Evolutionary conservation across 768 basidiomycete genomes (phyloP).

Genomic region (Heimioporus sp.): DNA sequence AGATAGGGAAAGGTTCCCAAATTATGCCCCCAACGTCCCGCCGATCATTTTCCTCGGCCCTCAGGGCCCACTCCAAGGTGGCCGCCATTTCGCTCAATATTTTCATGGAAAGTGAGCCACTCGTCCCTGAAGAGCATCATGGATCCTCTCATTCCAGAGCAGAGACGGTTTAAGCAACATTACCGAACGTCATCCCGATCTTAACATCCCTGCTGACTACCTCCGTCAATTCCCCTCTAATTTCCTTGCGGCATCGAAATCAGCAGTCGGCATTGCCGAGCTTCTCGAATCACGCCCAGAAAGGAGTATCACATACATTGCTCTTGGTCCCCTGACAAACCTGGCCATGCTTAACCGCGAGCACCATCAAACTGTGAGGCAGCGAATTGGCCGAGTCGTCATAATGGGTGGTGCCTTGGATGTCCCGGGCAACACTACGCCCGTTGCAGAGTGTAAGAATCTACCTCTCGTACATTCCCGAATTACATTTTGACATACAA

Average conservation of each 20-base stretch:
- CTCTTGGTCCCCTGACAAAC: conserved; percentile 77
- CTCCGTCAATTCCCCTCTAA: conserved; percentile 36
- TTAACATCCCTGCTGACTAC: conserved; percentile 33
- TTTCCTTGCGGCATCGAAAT: conserved; percentile 43
- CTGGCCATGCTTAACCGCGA: conserved; percentile 63
- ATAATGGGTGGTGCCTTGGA: conserved; percentile 95
- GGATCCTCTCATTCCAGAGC: conserved; percentile 1
- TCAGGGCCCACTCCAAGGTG: conserved; percentile 65
- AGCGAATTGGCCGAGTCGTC: conserved; percentile 69
- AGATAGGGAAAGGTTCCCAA: conserved; percentile 56
- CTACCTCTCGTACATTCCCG: not conserved
- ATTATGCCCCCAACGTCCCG: conserved; percentile 48
- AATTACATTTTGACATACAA: not conserved
- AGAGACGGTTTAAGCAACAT: conserved; percentile 74
- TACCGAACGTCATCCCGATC: conserved; percentile 60
- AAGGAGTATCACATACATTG: conserved; percentile 65
- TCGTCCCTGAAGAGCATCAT: not conserved
- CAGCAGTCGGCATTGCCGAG: conserved; percentile 54
- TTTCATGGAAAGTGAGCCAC: conserved; percentile 72
- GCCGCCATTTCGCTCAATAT: conserved; percentile 72
- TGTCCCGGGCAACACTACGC: conserved; percentile 83
- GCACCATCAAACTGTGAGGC: conserved; percentile 50
- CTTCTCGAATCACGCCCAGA: conserved; percentile 51
- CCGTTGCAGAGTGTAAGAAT: conserved; percentile 78
- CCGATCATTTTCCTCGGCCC: conserved; percentile 67